These are phyloP conservation scores for Blastomyces parvus DNA, from an alignment of 2,329 filamentous ascomycete species.

Conservation along the genomic window DNA sequence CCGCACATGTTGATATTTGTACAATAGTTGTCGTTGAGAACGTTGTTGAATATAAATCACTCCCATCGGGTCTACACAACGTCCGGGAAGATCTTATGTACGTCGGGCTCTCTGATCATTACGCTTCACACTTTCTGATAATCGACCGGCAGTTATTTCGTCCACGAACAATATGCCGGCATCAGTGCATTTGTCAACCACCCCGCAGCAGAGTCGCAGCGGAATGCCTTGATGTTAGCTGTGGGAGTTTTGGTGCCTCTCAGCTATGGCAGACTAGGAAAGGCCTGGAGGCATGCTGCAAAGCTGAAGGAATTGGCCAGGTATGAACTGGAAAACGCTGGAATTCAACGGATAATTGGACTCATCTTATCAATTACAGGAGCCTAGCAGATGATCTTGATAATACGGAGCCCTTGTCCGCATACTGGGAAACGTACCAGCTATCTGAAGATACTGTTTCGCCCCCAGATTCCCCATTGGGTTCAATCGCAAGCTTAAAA, in stretches of 20 bases:
- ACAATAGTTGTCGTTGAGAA: conserved; percentile 58
- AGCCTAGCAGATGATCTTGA: conserved; percentile 55
- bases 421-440: conserved; percentile 61
- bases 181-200: conserved; percentile 85
- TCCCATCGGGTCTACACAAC: conserved; percentile 86
- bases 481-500: conserved; percentile 43
- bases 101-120: not conserved
- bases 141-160: conserved; percentile 61
- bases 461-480: conserved; percentile 41
- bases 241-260: conserved; percentile 82
- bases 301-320: conserved; percentile 63
- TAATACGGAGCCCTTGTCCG: conserved; percentile 55
- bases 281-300: conserved; percentile 80
- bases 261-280: conserved; percentile 73
- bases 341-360: not conserved
- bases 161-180: conserved; percentile 74
- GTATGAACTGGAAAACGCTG: conserved; percentile 35
- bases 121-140: not conserved
- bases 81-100: conserved; percentile 71
- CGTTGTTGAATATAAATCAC: conserved; percentile 88
- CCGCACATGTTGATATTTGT: not conserved
- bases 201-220: conserved; percentile 65
- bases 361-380: conserved; percentile 20
- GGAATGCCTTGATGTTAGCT: conserved; percentile 86
- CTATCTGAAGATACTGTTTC: conserved; percentile 30